Conservation (phyloP, 805 yeast species). For the Spathaspora gorwiae region DNA sequence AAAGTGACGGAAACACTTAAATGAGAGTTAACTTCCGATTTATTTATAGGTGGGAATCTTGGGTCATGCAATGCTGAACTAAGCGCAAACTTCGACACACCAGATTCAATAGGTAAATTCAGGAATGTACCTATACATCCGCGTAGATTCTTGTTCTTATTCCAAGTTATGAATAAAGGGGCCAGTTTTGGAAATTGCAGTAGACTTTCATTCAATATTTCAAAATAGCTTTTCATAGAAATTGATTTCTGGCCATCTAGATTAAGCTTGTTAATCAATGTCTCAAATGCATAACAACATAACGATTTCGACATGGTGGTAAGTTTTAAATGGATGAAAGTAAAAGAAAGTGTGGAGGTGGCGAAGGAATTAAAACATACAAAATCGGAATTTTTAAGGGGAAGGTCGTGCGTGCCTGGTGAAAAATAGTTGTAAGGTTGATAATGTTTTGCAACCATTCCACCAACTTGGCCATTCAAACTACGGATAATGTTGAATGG, state of each 20-base stretch:
- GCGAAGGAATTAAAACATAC: too few relatives aligned
- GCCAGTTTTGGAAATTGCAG: constrained; percentile 18
- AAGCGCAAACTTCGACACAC: constrained; percentile 59
- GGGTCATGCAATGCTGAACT: constrained; percentile 68
- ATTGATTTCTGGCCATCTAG: constrained; percentile 9
- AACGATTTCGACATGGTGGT: constrained; percentile 31
- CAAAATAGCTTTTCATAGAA: constrained; percentile 12
- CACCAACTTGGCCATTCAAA: too few relatives aligned
- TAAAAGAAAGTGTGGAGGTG: too few relatives aligned
- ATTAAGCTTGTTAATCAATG: constrained; percentile 19
- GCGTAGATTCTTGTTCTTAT: constrained; percentile 49
- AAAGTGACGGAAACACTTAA: constrained; percentile 63
- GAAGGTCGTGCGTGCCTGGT: too few relatives aligned
- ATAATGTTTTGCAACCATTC: too few relatives aligned
- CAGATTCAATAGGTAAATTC: constrained; percentile 47
- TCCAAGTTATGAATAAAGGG: constrained; percentile 91
- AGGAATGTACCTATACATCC: constrained; percentile 95
- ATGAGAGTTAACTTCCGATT: constrained; percentile 45
- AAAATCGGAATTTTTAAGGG: too few relatives aligned
- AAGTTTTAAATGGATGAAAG: too few relatives aligned
- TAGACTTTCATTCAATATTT: constrained; percentile 8
- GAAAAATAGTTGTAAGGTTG: too few relatives aligned
- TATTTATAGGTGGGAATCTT: constrained; percentile 64
- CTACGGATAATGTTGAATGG: too few relatives aligned
- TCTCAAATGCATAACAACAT: constrained; percentile 35